Percentiles rank a stretch among this genome's conserved stretches.
Conservation (phyloP, 176 grass and related monocot species). For the Ampelocalamus luodianensis region DNA sequence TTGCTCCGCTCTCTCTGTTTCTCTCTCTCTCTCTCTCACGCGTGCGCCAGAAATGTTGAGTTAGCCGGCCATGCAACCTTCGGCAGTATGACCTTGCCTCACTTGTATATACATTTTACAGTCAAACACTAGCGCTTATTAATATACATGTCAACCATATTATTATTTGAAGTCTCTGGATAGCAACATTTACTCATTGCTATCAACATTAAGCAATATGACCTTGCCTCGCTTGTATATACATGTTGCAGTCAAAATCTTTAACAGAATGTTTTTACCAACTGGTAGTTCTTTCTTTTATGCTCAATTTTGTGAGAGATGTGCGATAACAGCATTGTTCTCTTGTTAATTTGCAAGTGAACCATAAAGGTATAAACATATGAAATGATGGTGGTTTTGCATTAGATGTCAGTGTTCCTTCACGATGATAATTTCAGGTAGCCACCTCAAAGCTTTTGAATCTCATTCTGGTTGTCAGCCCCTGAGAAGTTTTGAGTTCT, state of each 20-base stretch:
- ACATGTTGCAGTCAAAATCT: not conserved
- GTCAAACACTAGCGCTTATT: not conserved
- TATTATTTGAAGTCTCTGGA: not conserved
- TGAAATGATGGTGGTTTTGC: not conserved
- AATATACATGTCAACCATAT: not conserved
- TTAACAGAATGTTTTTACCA: not conserved
- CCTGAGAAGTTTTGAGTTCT: slow-evolving; percentile 1
- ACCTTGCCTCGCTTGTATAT: not conserved
- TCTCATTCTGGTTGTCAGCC: not conserved
- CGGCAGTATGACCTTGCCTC: not conserved
- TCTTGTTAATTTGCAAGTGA: not conserved
- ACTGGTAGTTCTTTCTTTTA: not conserved
- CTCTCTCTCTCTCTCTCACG: no score
- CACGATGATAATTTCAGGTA: not conserved
- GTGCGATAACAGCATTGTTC: not conserved
- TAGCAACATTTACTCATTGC: not conserved
- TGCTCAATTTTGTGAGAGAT: not conserved
- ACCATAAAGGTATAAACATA: not conserved
- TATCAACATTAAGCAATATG: not conserved
- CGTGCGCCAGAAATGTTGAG: no score
- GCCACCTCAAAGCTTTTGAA: not conserved
- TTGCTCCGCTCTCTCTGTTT: no score
- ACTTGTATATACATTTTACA: not conserved
- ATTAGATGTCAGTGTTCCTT: not conserved
- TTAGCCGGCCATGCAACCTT: not conserved